A percentile compares a stretch with the other conserved stretches of the same genome.
phyloP scores from a whole-genome alignment of 768 basidiomycete genomes.

The Boletus reticulatus region DNA sequence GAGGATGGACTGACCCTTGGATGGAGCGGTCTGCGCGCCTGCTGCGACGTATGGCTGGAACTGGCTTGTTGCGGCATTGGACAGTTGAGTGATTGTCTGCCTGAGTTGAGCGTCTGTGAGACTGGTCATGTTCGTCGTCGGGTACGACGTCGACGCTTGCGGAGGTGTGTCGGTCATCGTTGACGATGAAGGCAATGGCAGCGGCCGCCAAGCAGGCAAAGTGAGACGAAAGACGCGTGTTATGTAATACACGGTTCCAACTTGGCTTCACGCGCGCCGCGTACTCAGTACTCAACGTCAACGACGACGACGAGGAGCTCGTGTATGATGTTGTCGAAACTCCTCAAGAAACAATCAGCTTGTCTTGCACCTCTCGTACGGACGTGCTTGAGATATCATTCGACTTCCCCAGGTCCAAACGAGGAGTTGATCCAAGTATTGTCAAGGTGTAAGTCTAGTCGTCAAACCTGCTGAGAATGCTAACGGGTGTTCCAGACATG shows the following conservation, averaged over 20 bases:
- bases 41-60: conserved; percentile 34
- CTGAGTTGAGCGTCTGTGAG: conserved; percentile 65
- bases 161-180: conserved; percentile 30
- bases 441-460: conserved; percentile 36
- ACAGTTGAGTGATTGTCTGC: conserved; percentile 58
- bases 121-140: conserved; percentile 35
- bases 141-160: conserved; percentile 29
- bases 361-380: conserved; percentile 1
- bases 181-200: conserved; percentile 3
- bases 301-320: neutral
- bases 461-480: neutral
- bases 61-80: conserved; percentile 37
- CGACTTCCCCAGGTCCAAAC: conserved; percentile 31
- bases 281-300: neutral
- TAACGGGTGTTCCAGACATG: conserved; percentile 31
- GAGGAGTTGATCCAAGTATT: conserved; percentile 41
- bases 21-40: conserved; percentile 27
- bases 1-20: conserved; percentile 25
- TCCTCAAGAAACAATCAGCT: conserved; percentile 3
- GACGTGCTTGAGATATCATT: conserved; percentile 13
- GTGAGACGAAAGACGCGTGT: conserved; percentile 18
- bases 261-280: neutral
- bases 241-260: conserved; percentile 19
- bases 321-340: conserved; percentile 19
- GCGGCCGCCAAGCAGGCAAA: neutral